phyloP scores from a whole-genome alignment of 768 basidiomycete genomes.

The Clitopilus hobsonii region DNA sequence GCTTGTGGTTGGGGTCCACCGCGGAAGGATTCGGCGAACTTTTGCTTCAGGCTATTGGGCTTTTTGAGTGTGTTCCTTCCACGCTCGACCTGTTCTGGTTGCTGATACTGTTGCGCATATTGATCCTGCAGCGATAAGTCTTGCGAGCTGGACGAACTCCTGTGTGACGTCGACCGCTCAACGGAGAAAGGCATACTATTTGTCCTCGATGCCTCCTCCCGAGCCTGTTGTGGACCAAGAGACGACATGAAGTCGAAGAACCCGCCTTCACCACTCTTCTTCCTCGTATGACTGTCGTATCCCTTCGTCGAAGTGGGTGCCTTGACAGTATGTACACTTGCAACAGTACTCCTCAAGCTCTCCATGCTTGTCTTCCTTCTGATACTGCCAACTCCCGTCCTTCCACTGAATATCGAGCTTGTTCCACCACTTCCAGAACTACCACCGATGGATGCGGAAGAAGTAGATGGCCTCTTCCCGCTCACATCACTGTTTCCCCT shows the following conservation, averaged over 20 bases:
- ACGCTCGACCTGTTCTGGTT: constrained; percentile 9
- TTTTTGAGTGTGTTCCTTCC: constrained; percentile 20
- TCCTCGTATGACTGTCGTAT: constrained; percentile 10
- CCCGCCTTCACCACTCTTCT: constrained; percentile 12
- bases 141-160: constrained; percentile 16
- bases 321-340: constrained; percentile 1
- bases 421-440: constrained; percentile 25
- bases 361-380: constrained; percentile 14
- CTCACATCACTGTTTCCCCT: neutral
- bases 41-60: constrained; percentile 20
- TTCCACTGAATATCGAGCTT: constrained; percentile 9
- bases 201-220: constrained; percentile 28
- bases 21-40: constrained; percentile 20
- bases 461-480: constrained; percentile 17
- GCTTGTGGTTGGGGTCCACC: constrained; percentile 1
- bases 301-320: constrained; percentile 10
- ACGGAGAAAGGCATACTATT: constrained; percentile 47
- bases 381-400: constrained; percentile 15
- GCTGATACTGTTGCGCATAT: constrained; percentile 12
- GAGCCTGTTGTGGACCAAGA: neutral
- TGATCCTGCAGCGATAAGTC: constrained; percentile 11
- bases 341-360: constrained; percentile 5
- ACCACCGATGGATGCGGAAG: constrained; percentile 19
- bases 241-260: constrained; percentile 10
- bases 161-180: constrained; percentile 12